Percentiles rank a stretch among this genome's conserved stretches.
These are phyloP conservation scores for Mortierella sp. DNA, from an alignment of 371 early-diverging fungal species.

Conservation along the genomic window DNA sequence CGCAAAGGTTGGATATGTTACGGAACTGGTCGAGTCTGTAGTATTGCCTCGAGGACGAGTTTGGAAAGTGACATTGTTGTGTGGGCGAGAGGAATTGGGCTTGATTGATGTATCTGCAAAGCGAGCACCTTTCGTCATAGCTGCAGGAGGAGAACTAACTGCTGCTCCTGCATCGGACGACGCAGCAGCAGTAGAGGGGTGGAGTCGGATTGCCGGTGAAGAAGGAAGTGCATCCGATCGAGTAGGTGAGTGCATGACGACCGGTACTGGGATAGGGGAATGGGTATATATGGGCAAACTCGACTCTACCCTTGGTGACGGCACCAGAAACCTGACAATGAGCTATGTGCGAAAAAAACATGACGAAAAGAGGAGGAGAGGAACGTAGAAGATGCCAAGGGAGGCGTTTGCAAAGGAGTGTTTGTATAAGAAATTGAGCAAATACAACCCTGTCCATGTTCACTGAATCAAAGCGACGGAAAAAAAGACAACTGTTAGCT, in stretches of 20 bases:
- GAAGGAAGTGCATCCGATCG: constrained; percentile 37
- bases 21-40: constrained; percentile 35
- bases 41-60: constrained; percentile 41
- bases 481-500: not conserved
- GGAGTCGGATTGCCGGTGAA: constrained; percentile 40
- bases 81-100: constrained; percentile 3
- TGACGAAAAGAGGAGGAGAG: not conserved
- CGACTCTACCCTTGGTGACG: constrained; percentile 40
- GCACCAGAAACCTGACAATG: constrained; percentile 31
- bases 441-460: not conserved
- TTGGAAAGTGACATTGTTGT: constrained; percentile 39
- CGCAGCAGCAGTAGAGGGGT: constrained; percentile 11
- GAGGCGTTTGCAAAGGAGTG: not conserved
- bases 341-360: constrained; percentile 24
- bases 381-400: not conserved
- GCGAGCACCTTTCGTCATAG: constrained; percentile 12
- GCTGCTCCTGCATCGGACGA: not conserved
- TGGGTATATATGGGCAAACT: constrained; percentile 46
- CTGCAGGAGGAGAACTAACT: not conserved
- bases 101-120: constrained; percentile 9
- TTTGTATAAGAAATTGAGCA: not conserved
- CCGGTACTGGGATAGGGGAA: constrained; percentile 30
- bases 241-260: constrained; percentile 25
- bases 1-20: constrained; percentile 43
- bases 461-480: not conserved